Evolutionary conservation across 1,284 basidiomycete species (phyloP), one percentile per base, ranked within the genome.

Genomic region (Ceratobasidium papillatum): DNA sequence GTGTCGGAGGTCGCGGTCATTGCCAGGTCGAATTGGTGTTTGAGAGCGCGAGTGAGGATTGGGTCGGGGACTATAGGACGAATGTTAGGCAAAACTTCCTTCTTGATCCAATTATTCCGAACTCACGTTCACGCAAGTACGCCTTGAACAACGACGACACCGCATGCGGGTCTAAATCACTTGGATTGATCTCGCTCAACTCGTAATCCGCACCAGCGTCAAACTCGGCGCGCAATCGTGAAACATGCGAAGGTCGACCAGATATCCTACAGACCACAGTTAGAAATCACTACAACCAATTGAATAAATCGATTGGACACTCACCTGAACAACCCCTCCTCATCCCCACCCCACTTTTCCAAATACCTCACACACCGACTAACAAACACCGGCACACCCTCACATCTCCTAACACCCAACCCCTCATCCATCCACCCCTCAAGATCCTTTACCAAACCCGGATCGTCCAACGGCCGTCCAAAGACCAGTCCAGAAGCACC

Each of bases 161-260:
- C 0, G 95, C 93, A 80, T 97, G 94, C 45, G 95, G 95, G 80
- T 97, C 95, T 38, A 97, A 83, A 79, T 96, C 94, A 19, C 91
- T 89, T 30, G 94, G 93, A 59, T 88, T 87, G 78, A 89, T 91
- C 77, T 88, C 87, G 34, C 85, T 83, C 83, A 97, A 87, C 80
- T 95, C 91, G 79, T 91, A 93, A 82, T 97, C 95, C 64, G 90
- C 91, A 71, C 95, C 94, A 30, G 89, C 88, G 81, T 96, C 95
- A 81, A 96, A 97, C 81, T 95, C 94, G 30, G 86, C 84, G 51
- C 92, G 86, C 77, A 97, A 81, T 79, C 88, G 91, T 11, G 87
- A 83, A 38, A 95, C 86, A 83, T 96, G 94, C 8, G 89, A 87
- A 30, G 91, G 86, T 74, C 91, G 88, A 22, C 93, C 93, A 77